A percentile compares a stretch with the other conserved stretches of the same genome.
These are phyloP conservation scores for Ceratobasidium sp. DNA, from an alignment of 1,284 basidiomycete species.

Conservation along the genomic window DNA sequence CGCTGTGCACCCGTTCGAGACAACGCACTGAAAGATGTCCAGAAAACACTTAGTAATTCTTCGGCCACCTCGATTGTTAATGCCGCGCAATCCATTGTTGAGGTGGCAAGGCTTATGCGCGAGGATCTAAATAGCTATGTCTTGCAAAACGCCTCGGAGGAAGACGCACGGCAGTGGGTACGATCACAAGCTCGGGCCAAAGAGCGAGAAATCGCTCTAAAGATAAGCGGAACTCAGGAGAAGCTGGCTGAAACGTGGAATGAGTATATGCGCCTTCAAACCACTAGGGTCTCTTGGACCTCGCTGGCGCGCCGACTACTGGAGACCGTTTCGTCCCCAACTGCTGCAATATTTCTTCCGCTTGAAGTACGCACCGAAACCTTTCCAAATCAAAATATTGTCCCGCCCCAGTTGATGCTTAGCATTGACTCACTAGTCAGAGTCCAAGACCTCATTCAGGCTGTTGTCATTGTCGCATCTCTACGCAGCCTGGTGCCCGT, in stretches of 20 bases:
- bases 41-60: neutral
- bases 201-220: conserved; percentile 5
- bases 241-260: neutral
- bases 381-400: neutral
- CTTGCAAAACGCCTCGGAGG: conserved; percentile 19
- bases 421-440: conserved; percentile 15
- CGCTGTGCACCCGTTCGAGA: conserved; percentile 22
- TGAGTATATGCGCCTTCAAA: neutral
- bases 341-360: conserved; percentile 13
- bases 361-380: neutral
- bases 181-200: conserved; percentile 4
- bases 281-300: neutral
- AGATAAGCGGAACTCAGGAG: conserved; percentile 7
- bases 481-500: conserved; percentile 6
- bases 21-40: neutral
- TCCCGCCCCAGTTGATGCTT: conserved; percentile 21
- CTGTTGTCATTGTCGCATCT: conserved; percentile 11
- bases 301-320: conserved; percentile 11
- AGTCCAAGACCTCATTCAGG: conserved; percentile 19
- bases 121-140: conserved; percentile 16
- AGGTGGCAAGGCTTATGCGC: conserved; percentile 15
- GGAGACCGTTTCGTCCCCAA: conserved; percentile 12
- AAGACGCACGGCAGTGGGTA: conserved; percentile 9
- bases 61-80: neutral
- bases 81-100: neutral